Conservation (phyloP, 805 yeast genomes). For the Barnettozyma sucrosica region DNA sequence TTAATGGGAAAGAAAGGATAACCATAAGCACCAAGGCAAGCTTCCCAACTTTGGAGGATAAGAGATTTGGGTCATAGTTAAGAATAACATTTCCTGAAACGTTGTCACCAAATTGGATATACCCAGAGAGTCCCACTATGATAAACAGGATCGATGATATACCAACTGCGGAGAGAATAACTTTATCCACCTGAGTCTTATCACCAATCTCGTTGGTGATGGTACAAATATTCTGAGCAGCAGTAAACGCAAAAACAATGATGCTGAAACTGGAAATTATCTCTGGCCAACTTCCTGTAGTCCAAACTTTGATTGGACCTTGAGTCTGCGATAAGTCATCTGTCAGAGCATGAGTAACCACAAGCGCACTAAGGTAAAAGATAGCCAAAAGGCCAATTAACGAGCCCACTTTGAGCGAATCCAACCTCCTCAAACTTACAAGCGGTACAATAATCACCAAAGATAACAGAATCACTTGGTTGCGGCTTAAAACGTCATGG, state of each 20-base stretch:
- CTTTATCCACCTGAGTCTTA: constrained; percentile 45
- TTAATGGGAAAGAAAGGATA: constrained; percentile 67
- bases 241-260: constrained; percentile 74
- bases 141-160: constrained; percentile 55
- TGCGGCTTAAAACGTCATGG: constrained; percentile 33
- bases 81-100: constrained; percentile 64
- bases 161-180: constrained; percentile 42
- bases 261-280: constrained; percentile 63
- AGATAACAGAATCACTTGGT: constrained; percentile 42
- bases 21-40: constrained; percentile 66
- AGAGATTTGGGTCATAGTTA: constrained; percentile 52
- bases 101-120: constrained; percentile 63
- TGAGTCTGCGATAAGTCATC: constrained; percentile 39
- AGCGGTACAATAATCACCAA: constrained; percentile 54
- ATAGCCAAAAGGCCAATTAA: constrained; percentile 65
- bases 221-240: constrained; percentile 76
- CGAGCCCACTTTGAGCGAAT: constrained; percentile 65
- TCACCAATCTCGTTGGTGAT: constrained; percentile 64
- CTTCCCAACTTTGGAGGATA: constrained; percentile 48
- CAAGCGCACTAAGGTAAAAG: constrained; percentile 52
- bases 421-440: constrained; percentile 54
- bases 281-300: constrained; percentile 39
- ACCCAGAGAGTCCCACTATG: constrained; percentile 63
- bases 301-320: constrained; percentile 37
- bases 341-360: constrained; percentile 43